phyloP scores from a whole-genome alignment of 768 basidiomycete genomes.

The Pleurotus eryngii region DNA sequence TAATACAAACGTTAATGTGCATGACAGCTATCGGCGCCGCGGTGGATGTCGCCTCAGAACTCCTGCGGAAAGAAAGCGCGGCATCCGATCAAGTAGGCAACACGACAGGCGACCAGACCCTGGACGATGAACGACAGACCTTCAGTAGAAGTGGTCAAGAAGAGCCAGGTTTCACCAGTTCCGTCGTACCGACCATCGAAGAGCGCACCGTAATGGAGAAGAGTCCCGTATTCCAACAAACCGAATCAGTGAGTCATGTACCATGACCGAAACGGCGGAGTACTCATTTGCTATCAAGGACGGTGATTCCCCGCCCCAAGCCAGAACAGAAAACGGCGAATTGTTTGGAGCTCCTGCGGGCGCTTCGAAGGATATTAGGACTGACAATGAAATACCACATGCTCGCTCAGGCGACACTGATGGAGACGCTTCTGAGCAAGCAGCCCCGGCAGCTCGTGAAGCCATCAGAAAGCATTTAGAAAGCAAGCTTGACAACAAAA shows the following conservation, averaged over 20 bases:
- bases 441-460: slow-evolving; percentile 46
- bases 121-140: slow-evolving; percentile 51
- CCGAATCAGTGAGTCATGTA: slow-evolving; percentile 3
- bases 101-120: slow-evolving; percentile 35
- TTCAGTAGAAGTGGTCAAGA: slow-evolving; percentile 49
- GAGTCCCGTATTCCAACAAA: slow-evolving; percentile 32
- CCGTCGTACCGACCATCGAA: slow-evolving; percentile 67
- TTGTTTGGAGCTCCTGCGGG: slow-evolving; percentile 56
- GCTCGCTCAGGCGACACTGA: slow-evolving; percentile 42
- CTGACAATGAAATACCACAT: slow-evolving; percentile 45
- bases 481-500: slow-evolving; percentile 48
- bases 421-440: slow-evolving; percentile 45
- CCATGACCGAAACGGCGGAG: too few species aligned
- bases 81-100: slow-evolving; percentile 35
- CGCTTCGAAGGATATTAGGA: slow-evolving; percentile 35
- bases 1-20: neutral
- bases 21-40: slow-evolving; percentile 38
- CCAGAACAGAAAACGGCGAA: slow-evolving; percentile 38
- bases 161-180: slow-evolving; percentile 54
- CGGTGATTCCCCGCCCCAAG: slow-evolving; percentile 19
- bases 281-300: too few species aligned
- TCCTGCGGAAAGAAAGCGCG: slow-evolving; percentile 40
- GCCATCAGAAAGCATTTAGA: slow-evolving; percentile 50
- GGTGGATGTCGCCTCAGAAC: slow-evolving; percentile 34
- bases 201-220: slow-evolving; percentile 58